Percentiles rank a stretch among this genome's conserved stretches.
Evolutionary conservation across 495 filamentous ascomycete genomes (phyloP).

Genomic region (Aspergillus sclerotioniger): DNA sequence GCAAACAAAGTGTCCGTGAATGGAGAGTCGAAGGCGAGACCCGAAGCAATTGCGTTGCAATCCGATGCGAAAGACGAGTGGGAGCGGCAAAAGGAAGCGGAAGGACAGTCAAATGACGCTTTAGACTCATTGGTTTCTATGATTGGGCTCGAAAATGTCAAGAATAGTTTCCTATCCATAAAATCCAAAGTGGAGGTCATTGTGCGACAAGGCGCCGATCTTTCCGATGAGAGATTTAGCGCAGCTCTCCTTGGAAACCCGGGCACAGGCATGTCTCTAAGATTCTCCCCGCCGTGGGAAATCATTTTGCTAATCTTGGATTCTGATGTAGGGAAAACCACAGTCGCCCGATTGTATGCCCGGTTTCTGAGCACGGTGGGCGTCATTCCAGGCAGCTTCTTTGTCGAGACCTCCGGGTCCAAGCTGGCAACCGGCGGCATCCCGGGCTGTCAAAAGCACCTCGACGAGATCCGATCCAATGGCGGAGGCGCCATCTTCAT

Average conservation of each 20-base stretch:
- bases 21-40: slow-evolving; percentile 26
- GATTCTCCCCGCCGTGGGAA: too few species aligned
- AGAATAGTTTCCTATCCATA: slow-evolving; percentile 58
- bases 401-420: slow-evolving; percentile 70
- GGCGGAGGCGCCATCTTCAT: slow-evolving; percentile 70
- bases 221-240: slow-evolving; percentile 61
- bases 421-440: slow-evolving; percentile 64
- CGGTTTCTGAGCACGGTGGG: slow-evolving; percentile 63
- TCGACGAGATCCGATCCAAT: slow-evolving; percentile 53
- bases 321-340: slow-evolving; percentile 61
- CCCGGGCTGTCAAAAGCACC: slow-evolving; percentile 49
- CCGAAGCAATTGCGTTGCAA: slow-evolving; percentile 38
- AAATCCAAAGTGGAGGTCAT: slow-evolving; percentile 65
- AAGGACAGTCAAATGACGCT: slow-evolving; percentile 50
- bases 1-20: not conserved
- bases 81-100: slow-evolving; percentile 54
- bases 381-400: slow-evolving; percentile 48
- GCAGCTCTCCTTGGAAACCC: slow-evolving; percentile 73
- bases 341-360: slow-evolving; percentile 74
- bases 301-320: not conserved
- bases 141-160: slow-evolving; percentile 72
- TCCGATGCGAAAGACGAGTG: slow-evolving; percentile 51
- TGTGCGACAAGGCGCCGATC: slow-evolving; percentile 53
- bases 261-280: slow-evolving; percentile 51
- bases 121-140: slow-evolving; percentile 67